Conservation (phyloP, 208 protist genomes). For the Crithidia brevicula region DNA sequence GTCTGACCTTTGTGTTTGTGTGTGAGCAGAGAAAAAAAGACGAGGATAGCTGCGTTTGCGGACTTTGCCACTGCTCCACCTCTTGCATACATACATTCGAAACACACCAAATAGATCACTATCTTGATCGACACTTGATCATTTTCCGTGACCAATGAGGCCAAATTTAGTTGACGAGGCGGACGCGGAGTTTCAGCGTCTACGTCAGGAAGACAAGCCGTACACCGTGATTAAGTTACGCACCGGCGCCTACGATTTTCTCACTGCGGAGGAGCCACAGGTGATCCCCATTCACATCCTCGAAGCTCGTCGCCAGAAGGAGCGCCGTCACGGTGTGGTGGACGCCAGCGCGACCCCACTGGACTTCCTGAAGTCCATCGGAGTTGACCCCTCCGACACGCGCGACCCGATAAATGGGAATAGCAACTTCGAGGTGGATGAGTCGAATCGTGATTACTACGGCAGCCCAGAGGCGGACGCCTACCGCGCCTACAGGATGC, state of each 20-base stretch:
- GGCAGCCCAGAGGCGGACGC: constrained; percentile 62
- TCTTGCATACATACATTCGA: too few relatives aligned
- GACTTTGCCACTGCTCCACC: too few relatives aligned
- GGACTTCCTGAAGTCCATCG: constrained; percentile 49
- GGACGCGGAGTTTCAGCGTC: constrained; percentile 26
- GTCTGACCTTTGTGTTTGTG: too few relatives aligned
- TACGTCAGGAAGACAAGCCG: background rate
- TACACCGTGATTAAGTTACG: constrained; percentile 6
- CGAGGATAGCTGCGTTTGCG: too few relatives aligned
- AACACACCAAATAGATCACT: too few relatives aligned
- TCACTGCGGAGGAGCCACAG: constrained; percentile 28
- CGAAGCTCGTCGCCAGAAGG: constrained; percentile 36
- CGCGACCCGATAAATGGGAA: constrained; percentile 34
- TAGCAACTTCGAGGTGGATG: constrained; percentile 38
- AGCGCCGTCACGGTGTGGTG: constrained; percentile 28
- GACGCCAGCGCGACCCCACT: constrained; percentile 31
- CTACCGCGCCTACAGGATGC: constrained; percentile 43
- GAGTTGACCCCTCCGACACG: constrained; percentile 47
- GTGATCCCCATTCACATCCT: constrained; percentile 50
- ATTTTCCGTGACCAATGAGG: too few relatives aligned
- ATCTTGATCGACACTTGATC: too few relatives aligned
- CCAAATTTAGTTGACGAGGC: constrained; percentile 23
- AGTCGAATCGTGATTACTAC: constrained; percentile 52
- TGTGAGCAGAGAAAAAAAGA: too few relatives aligned
- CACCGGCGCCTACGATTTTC: constrained; percentile 57